Base-by-base conservation (phyloP, 805 yeast species). In the Danielozyma ontarioensis region DNA sequence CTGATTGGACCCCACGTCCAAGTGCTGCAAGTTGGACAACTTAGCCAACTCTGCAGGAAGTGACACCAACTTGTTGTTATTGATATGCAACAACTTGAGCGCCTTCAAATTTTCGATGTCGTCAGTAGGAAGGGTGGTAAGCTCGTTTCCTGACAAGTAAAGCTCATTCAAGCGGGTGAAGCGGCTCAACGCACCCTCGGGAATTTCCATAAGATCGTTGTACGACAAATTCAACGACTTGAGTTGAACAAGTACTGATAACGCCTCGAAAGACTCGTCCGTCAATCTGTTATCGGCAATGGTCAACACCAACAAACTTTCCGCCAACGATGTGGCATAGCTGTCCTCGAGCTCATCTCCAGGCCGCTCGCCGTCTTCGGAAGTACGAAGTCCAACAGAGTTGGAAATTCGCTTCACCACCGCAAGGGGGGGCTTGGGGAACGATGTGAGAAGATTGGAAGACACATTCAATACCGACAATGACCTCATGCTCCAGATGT, bases 1-100 rank as follows among this genome's bases (percentile, higher is more conserved):
- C 40, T 80, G 81, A 55, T 93, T 93, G 2, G 94, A 84, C 3
- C 97, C 95, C 13, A 86, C 93, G 61, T 93, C 99, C 24, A 93
- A 69, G 7, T 79, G 81, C 21, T 72, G 74, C 49, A 93, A 62
- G 17, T 74, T 70, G 1, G 60, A 51, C 29, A 88, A 69, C 37
- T 80, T 80, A 6, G 90, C 78, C 30, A 93, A 58, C 51, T 90
- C 98, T 0, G 96, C 82, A 0, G 98, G 97, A 28, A 93, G 60
- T 0, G 96, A 76, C 29, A 83, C 83, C 42, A 93, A 71, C 50
- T 83, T 83, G 55, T 93, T 93, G 45, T 86, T 85, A 54, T 90
- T 93, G 44, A 88, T 54, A 56, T 73, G 80, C 22, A 93, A 59
- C 0, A 78, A 69, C 34, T 72, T 69, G 48, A 93, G 64, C 5